A percentile compares a stretch with the other conserved stretches of the same genome.
Conservation (phyloP, 2,329 filamentous ascomycete genomes). For the Paramyrothecium sp. region DNA sequence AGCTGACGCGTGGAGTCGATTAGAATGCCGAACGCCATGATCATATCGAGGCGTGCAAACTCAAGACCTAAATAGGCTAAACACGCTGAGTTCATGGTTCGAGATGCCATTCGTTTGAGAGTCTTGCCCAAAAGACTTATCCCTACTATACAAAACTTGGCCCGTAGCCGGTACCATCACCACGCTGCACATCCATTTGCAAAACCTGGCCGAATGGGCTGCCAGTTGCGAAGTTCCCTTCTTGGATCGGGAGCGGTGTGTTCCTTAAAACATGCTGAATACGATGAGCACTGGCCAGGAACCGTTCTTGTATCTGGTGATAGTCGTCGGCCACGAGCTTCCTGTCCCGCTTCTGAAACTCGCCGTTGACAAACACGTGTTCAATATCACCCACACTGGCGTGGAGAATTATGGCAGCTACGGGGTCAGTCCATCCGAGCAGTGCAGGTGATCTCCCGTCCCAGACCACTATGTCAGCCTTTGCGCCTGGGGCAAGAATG, state of each 20-base stretch:
- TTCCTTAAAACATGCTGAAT: background rate
- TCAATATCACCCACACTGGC: background rate
- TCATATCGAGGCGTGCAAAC: too few relatives aligned
- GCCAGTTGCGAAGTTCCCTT: background rate
- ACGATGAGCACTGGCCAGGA: background rate
- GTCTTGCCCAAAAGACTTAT: too few relatives aligned
- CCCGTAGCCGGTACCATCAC: background rate
- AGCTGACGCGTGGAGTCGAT: too few relatives aligned
- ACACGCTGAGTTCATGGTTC: too few relatives aligned
- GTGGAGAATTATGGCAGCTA: slow-evolving; percentile 1
- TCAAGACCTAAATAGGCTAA: too few relatives aligned
- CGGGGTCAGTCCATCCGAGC: background rate
- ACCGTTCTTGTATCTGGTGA: background rate
- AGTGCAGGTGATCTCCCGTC: background rate
- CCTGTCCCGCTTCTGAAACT: background rate
- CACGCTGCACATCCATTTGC: background rate
- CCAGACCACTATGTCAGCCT: background rate
- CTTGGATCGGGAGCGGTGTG: background rate
- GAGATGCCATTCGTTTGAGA: too few relatives aligned
- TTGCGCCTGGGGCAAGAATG: background rate
- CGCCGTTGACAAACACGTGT: background rate
- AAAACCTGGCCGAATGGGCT: background rate
- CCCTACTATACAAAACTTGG: background rate
- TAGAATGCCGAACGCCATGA: too few relatives aligned
- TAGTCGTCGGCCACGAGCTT: background rate